phyloP scores from a whole-genome alignment of 2,329 filamentous ascomycete genomes.

The Colletotrichum kahawae region DNA sequence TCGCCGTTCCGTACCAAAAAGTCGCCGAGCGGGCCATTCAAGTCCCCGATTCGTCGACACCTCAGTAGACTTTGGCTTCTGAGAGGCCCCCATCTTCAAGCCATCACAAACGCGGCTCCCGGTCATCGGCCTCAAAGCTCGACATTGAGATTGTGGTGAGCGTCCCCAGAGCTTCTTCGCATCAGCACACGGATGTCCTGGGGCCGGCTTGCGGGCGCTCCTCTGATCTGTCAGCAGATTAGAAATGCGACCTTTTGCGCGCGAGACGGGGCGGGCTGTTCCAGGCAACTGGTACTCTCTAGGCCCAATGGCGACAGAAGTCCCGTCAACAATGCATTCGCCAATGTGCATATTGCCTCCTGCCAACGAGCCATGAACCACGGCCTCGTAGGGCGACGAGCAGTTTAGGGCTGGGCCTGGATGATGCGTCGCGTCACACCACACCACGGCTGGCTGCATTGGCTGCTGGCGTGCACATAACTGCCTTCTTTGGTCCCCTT shows the following conservation, averaged over 20 bases:
- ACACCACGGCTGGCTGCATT: slow-evolving; percentile 9
- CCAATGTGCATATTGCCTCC: not conserved
- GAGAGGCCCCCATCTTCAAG: not conserved
- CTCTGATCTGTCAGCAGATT: not conserved
- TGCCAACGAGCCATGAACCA: not conserved
- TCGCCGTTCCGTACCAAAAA: not conserved
- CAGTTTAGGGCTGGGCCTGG: slow-evolving; percentile 12
- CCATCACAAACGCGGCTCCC: not conserved
- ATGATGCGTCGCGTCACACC: not conserved
- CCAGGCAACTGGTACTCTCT: not conserved
- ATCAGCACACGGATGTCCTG: not conserved
- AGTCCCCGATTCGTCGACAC: not conserved
- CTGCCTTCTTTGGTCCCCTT: not conserved
- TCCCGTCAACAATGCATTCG: not conserved
- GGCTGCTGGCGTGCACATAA: not conserved
- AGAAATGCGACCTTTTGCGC: not conserved
- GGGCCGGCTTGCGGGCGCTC: not conserved
- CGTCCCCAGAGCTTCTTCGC: not conserved
- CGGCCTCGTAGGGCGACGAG: slow-evolving; percentile 11
- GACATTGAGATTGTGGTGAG: not conserved
- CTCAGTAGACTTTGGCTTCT: not conserved
- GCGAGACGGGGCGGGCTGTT: not conserved
- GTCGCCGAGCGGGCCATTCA: not conserved
- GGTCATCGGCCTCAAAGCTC: not conserved
- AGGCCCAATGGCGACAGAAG: not conserved